Evolutionary conservation across 495 filamentous ascomycete genomes (phyloP), one percentile per base, ranked within the genome.

Genomic region (Hyaloscypha variabilis): DNA sequence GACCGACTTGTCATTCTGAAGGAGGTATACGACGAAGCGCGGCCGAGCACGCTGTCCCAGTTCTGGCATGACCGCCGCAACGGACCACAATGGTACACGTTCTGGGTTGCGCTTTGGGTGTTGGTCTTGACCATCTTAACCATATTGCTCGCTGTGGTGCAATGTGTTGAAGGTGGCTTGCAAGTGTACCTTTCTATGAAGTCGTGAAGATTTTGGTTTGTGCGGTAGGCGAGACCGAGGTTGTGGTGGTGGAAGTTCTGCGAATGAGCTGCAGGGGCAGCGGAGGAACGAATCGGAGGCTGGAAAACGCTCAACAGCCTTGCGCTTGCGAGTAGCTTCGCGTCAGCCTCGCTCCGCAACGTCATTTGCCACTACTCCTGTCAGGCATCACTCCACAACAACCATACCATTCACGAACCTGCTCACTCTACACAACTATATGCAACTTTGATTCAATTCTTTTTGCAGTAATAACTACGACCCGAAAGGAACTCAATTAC

Each of bases 51-150:
- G 2, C 52, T 86, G 1, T 69, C 64, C 2, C 80, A 86, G 67
- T 82, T 79, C 78, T 85, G 83, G 81, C 67, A 75, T 39, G 82
- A 87, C 68, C 64, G 82, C 58, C 69, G 85, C 4, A 81, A 82
- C 58, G 73, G 75, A 11, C 74, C 77, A 0, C 80, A 85, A 67
- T 86, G 82, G 80, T 85, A 82, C 60, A 81, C 81, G 8, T 82
- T 85, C 52, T 87, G 84, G 84, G 76, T 83, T 11, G 83, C 82
- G 1, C 73, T 82, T 4, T 46, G 79, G 19, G 79, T 81, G 1
- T 70, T 84, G 3, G 46, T 75, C 1, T 67, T 86, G 53, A 84
- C 81, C 2, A 57, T 82, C 2, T 77, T 85, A 31, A 2, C 57
- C 30, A 59, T 59, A 1, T 1, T 86, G 50, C 82, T 86, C 66